Evolutionary conservation across 1,284 basidiomycete species (phyloP), one percentile per base, ranked within the genome.

Genomic region (Ganoderma lucidum): DNA sequence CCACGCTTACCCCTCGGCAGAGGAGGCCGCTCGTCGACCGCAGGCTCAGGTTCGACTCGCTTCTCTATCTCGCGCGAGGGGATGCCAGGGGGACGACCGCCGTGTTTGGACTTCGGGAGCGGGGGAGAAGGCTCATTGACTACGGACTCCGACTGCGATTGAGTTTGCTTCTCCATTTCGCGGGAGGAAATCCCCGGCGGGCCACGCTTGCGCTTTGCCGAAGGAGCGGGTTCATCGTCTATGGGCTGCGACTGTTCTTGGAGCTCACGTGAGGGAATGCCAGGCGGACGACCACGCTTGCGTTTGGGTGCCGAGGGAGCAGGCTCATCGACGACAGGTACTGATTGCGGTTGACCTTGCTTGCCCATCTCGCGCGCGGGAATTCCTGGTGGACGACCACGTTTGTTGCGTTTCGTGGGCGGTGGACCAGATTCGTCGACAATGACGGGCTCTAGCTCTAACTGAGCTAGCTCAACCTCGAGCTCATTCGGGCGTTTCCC

Each of bases 51-150:
- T n/a, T 23, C 45, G 23, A 23, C n/a, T n/a, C 10, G 45, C 45
- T 23, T 48, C 6, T 14, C 61, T 8, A 62, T 17, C 41, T 62
- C 41, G 42, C 12, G 39, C 15, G 63, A 37, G 12, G 45, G 41
- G n/a, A 69, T 65, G 6, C 68, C 60, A 3, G 64, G 55, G 35
- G 66, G 70, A 45, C 65, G 23, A 51, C 23, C 64, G 28, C 23
- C 64, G 28, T 62, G 59, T 51, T 62, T 67, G n/a, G 64, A 64
- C 23, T 61, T 55, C 5, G 39, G 39, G 4, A 44, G 32, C 17
- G 39, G 19, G 32, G 53, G 53, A 32, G 53, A 12, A 17, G 53
- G 30, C 30, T 56, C 60, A 9, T 63, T 53, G 4, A 42, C 39
- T 2, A 60, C 35, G 14, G 42, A 41, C n/a, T 71, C 67, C 14